Conservation (phyloP, 176 grass and related monocot species). For the Urochloa ruziziensis region DNA sequence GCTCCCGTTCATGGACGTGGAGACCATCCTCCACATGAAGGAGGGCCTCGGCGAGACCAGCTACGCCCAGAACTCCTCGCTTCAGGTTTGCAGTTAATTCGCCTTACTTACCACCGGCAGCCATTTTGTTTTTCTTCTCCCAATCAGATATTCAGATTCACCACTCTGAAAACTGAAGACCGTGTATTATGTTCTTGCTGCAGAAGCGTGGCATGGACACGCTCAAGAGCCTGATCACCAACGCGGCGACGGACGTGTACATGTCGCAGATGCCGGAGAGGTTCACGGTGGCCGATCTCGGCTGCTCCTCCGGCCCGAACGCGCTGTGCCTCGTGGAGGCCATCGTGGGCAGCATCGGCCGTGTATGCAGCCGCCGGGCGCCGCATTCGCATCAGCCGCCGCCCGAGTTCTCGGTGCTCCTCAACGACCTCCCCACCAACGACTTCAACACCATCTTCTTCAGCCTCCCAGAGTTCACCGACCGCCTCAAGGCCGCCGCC, state of each 20-base stretch:
- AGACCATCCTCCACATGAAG: conserved; percentile 94
- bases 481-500: conserved; percentile 46
- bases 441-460: conserved; percentile 96
- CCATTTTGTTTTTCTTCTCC: background rate
- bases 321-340: conserved; percentile 69
- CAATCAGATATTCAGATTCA: background rate
- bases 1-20: conserved; percentile 69
- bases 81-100: conserved; percentile 57
- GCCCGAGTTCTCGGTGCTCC: conserved; percentile 91
- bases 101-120: background rate
- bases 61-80: conserved; percentile 93
- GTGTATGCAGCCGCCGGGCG: conserved; percentile 35
- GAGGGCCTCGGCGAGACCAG: conserved; percentile 84
- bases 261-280: conserved; percentile 59
- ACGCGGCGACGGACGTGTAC: conserved; percentile 61
- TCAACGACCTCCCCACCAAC: conserved; percentile 95
- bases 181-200: background rate
- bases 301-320: conserved; percentile 91
- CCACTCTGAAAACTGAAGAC: background rate
- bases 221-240: conserved; percentile 66
- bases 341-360: conserved; percentile 62
- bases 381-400: conserved; percentile 48
- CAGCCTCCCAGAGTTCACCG: conserved; percentile 64
- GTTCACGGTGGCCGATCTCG: conserved; percentile 85
- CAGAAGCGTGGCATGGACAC: conserved; percentile 81